These are phyloP conservation scores for Lipomyces chichibuensis DNA, from an alignment of 805 yeast species.

Conservation along the genomic window DNA sequence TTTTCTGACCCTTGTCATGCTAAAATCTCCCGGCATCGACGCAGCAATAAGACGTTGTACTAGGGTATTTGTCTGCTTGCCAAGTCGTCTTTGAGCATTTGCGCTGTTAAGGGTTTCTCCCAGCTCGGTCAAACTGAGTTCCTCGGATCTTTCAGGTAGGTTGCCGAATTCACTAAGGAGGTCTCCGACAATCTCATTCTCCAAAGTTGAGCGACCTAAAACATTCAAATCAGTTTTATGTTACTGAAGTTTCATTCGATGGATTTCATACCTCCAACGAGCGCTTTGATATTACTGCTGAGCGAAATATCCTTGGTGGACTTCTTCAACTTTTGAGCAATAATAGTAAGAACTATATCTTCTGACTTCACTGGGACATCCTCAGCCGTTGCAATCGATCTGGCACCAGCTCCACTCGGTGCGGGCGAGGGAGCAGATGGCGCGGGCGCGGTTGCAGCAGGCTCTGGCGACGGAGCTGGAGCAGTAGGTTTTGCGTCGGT, in stretches of 20 bases:
- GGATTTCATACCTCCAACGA: constrained; percentile 83
- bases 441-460: constrained; percentile 60
- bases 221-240: no score
- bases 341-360: constrained; percentile 79
- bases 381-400: constrained; percentile 58
- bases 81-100: constrained; percentile 80
- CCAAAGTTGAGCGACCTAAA: constrained; percentile 69
- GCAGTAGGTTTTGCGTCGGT: constrained; percentile 50
- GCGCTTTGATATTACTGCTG: constrained; percentile 90
- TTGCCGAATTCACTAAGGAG: constrained; percentile 96
- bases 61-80: constrained; percentile 88
- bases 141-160: constrained; percentile 98
- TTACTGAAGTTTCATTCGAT: no score
- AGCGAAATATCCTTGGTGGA: constrained; percentile 79
- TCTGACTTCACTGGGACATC: constrained; percentile 88
- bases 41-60: constrained; percentile 89
- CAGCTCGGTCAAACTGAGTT: constrained; percentile 89
- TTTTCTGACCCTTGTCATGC: constrained; percentile 86
- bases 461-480: constrained; percentile 55
- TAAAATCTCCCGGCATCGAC: constrained; percentile 99
- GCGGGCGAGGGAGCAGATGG: constrained; percentile 65
- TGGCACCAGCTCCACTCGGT: constrained; percentile 74
- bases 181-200: constrained; percentile 97
- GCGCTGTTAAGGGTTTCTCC: constrained; percentile 89
- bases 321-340: constrained; percentile 94